Base-by-base conservation (phyloP, 768 basidiomycete genomes). In the Austroboletus eburneus region DNA sequence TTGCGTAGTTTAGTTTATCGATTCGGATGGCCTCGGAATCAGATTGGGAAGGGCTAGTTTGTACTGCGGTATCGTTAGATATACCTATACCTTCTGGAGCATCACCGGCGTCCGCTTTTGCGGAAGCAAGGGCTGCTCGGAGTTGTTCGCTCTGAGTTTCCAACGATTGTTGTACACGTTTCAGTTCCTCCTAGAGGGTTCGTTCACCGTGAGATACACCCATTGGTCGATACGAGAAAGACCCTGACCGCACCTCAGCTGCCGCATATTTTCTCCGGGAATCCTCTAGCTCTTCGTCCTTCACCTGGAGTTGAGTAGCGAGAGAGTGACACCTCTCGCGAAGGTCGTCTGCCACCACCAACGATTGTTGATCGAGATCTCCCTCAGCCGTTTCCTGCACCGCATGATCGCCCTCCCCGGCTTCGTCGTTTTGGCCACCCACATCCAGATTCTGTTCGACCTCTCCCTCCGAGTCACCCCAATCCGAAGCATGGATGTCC, bases 401-500 rank as follows among this genome's bases (percentile, higher is more conserved):
- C 20, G 37, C 50, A 8, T 16, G 25, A 9, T 51, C 57, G 16
- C 14, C 41, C 25, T 57, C 54, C 34, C 50, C 54, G 1, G 36
- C 33, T 35, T 54, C 60, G 29, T 60, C 61, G 42, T 37, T 40
- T 10, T 49, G 58, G 16, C 16, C 21, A 13, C 45, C 49, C 1
- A 27, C 25, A 41, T 60, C 58, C 4, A 55, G 44, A 30, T 63
- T 55, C 20, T 52, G 58, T 20, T 57, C 60, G 18, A 55, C 57
- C 39, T 63, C 60, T 32, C 55, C 60, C 30, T 62, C 60, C 18
- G 48, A 52, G 39, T 63, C 58, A 2, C 14, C 49, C 58, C 42
- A 49, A 21, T 61, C 58, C 32, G 50, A 45, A 23, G 51, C 41
- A 22, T 63, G 59, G 2, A 46, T 36, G 35, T 62, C 60, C 1